A percentile compares a stretch with the other conserved stretches of the same genome.
These are phyloP conservation scores for Grosmannia huntii DNA, from an alignment of 2,329 filamentous ascomycete species.

Conservation along the genomic window DNA sequence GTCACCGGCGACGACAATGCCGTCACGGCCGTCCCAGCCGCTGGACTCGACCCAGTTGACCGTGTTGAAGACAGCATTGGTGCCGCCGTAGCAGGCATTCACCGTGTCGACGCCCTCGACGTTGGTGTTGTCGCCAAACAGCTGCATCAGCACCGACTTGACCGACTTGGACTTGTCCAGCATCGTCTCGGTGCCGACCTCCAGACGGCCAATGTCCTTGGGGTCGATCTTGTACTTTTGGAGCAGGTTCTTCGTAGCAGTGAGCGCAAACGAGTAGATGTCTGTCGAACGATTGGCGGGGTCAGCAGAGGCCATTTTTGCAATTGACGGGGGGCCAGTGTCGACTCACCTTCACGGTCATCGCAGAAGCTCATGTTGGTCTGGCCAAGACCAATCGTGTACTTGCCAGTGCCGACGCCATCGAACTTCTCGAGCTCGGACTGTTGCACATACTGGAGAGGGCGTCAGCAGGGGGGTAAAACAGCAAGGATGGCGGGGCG, in stretches of 20 bases:
- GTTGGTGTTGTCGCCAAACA: constrained; percentile 74
- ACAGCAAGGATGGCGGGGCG: not conserved
- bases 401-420: constrained; percentile 70
- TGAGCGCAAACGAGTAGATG: constrained; percentile 78
- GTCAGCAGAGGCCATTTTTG: constrained; percentile 2
- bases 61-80: constrained; percentile 72
- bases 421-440: constrained; percentile 75
- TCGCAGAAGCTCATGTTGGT: constrained; percentile 90
- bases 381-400: constrained; percentile 83
- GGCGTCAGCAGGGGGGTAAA: not conserved
- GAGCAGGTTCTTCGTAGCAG: constrained; percentile 63
- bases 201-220: constrained; percentile 65
- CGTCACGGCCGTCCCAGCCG: constrained; percentile 73
- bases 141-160: constrained; percentile 79
- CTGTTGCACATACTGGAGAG: constrained; percentile 65
- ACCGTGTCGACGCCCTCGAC: constrained; percentile 72
- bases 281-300: constrained; percentile 33
- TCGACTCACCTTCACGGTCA: constrained; percentile 62
- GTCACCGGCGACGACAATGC: constrained; percentile 67
- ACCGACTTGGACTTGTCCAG: constrained; percentile 86
- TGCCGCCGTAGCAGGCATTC: constrained; percentile 80
- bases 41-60: constrained; percentile 82
- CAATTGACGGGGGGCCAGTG: not conserved
- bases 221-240: constrained; percentile 74
- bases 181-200: constrained; percentile 77